Evolutionary conservation across 148 eudicot genomes (phyloP).

Genomic region (Camellia granthamiana): DNA sequence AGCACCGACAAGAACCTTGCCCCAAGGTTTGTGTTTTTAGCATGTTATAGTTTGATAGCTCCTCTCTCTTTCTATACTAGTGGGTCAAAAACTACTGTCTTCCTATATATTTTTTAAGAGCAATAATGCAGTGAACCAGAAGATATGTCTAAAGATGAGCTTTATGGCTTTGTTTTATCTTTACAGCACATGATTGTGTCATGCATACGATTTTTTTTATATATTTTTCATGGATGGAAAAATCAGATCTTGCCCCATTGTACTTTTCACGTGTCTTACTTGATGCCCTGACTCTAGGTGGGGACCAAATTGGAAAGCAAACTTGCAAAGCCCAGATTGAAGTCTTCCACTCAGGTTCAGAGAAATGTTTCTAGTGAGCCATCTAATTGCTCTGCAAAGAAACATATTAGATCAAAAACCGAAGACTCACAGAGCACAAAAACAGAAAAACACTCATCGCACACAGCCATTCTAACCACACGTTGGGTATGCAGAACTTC

Average conservation of each 20-base stretch:
- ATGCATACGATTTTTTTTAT: not conserved
- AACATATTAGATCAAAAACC: conserved; percentile 26
- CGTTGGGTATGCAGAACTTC: conserved; percentile 18
- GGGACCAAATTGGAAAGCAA: conserved; percentile 26
- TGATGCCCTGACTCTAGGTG: conserved; percentile 26
- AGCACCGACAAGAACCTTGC: conserved; percentile 14
- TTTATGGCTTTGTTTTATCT: not conserved
- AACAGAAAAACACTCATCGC: conserved; percentile 29
- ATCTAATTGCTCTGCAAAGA: conserved; percentile 28
- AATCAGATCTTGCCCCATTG: not conserved
- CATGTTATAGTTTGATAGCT: not conserved
- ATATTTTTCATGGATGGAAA: not conserved
- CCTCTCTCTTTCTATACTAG: not conserved
- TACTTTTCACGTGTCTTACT: conserved; percentile 9
- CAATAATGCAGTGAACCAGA: not conserved
- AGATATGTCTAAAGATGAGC: not conserved
- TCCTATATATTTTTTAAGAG: not conserved
- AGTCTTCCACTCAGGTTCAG: conserved; percentile 21
- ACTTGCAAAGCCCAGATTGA: conserved; percentile 25
- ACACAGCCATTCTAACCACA: conserved; percentile 13
- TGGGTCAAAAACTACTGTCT: not conserved
- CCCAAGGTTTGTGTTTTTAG: conserved; percentile 32
- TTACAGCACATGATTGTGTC: not conserved
- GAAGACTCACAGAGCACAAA: conserved; percentile 20
- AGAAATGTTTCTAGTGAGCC: conserved; percentile 21